Percentiles rank a stretch among this genome's conserved stretches.
Evolutionary conservation across 371 early-diverging fungal species (phyloP).

Genomic region (Syncephalastrum racemosum): DNA sequence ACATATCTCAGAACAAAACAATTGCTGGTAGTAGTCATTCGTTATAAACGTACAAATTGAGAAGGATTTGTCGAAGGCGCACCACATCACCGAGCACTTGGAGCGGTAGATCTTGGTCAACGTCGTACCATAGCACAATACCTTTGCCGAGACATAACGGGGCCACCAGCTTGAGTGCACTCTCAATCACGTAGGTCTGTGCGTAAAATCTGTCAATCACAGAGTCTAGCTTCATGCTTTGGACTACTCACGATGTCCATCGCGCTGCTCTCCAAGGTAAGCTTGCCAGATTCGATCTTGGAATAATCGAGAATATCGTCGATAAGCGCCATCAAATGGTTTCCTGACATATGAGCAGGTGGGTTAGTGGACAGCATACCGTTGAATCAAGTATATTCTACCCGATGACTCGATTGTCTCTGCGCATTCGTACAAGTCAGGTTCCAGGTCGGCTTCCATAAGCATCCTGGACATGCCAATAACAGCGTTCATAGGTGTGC

Average conservation of each 20-base stretch:
- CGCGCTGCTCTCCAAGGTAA: slow-evolving; percentile 35
- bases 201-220: neutral
- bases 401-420: slow-evolving; percentile 47
- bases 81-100: slow-evolving; percentile 49
- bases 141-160: slow-evolving; percentile 28
- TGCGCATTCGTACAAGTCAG: slow-evolving; percentile 43
- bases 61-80: slow-evolving; percentile 50
- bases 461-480: slow-evolving; percentile 49
- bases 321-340: slow-evolving; percentile 49
- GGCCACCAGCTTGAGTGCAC: slow-evolving; percentile 38
- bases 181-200: slow-evolving; percentile 38
- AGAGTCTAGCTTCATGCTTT: neutral
- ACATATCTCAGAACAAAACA: neutral
- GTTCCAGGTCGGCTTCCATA: slow-evolving; percentile 40
- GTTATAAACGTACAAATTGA: slow-evolving; percentile 35
- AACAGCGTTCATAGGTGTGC: slow-evolving; percentile 55
- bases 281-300: slow-evolving; percentile 57
- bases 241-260: slow-evolving; percentile 28
- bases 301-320: slow-evolving; percentile 61
- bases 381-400: neutral
- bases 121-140: slow-evolving; percentile 20
- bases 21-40: neutral
- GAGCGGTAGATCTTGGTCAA: slow-evolving; percentile 24
- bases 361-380: neutral
- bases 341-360: slow-evolving; percentile 7